Evolutionary conservation across 108 stramenopile genomes (phyloP).

Genomic region (Ochromonas danica): DNA sequence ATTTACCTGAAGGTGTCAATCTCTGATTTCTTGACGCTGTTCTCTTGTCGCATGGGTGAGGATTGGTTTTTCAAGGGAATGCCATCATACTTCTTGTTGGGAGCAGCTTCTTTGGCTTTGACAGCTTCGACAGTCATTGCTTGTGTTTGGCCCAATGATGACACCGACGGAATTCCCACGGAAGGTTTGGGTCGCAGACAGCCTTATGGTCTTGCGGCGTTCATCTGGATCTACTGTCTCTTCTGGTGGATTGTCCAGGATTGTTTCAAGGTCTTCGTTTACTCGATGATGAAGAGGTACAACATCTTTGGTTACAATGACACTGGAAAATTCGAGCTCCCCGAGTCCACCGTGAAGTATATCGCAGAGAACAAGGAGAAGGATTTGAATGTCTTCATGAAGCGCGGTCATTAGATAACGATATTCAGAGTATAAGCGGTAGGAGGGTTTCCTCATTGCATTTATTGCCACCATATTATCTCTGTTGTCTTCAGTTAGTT

Average conservation of each 20-base stretch:
- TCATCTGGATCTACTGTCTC: constrained; percentile 31
- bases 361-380: not conserved
- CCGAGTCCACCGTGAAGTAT: not conserved
- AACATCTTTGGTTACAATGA: constrained; percentile 28
- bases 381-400: too few species aligned
- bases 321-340: not conserved
- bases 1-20: constrained; percentile 43
- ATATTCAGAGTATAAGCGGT: too few species aligned
- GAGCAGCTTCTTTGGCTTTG: constrained; percentile 34
- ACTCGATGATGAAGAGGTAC: constrained; percentile 29
- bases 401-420: too few species aligned
- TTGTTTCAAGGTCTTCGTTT: constrained; percentile 25
- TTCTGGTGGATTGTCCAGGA: constrained; percentile 35
- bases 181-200: constrained; percentile 18
- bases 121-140: constrained; percentile 37
- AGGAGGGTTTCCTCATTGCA: too few species aligned
- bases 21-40: constrained; percentile 43
- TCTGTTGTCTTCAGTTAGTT: too few species aligned
- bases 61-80: constrained; percentile 27
- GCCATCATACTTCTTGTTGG: constrained; percentile 31
- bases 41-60: constrained; percentile 30
- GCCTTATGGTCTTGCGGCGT: constrained; percentile 24
- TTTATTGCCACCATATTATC: too few species aligned
- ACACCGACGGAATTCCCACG: constrained; percentile 28
- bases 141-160: constrained; percentile 32